phyloP scores from a whole-genome alignment of 768 basidiomycete genomes.

The Suillus brevipes region DNA sequence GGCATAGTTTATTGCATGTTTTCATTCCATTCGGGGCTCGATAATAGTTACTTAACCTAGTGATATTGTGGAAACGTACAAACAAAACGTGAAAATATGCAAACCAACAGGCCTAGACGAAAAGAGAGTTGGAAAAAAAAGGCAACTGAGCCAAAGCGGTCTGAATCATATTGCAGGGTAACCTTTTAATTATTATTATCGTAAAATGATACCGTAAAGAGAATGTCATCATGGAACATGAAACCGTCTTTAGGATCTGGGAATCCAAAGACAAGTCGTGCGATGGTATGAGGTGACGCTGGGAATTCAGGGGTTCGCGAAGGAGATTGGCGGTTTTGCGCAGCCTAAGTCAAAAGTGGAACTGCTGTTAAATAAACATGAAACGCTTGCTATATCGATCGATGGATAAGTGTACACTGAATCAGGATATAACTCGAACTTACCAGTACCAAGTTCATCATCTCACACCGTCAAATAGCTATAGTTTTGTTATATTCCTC shows the following conservation, averaged over 20 bases:
- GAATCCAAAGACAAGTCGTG: constrained; percentile 1
- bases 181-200: constrained; percentile 1
- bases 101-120: neutral
- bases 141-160: neutral
- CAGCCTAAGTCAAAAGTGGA: neutral
- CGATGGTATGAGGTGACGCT: constrained; percentile 4
- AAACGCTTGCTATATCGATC: constrained; percentile 5
- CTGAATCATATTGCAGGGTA: neutral
- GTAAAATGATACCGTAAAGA: neutral
- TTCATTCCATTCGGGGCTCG: constrained; percentile 3
- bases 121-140: neutral
- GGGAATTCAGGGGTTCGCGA: constrained; percentile 1
- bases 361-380: neutral
- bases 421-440: constrained; percentile 1
- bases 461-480: neutral
- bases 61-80: neutral
- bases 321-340: neutral
- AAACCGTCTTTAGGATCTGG: constrained; percentile 3
- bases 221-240: neutral
- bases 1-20: constrained; percentile 5
- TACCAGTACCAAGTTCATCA: neutral
- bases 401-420: neutral
- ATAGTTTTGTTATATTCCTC: constrained; percentile 25
- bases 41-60: constrained; percentile 6
- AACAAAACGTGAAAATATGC: constrained; percentile 1